Base-by-base conservation (phyloP, 2,329 filamentous ascomycete species). In the Hypoxylon sp. region DNA sequence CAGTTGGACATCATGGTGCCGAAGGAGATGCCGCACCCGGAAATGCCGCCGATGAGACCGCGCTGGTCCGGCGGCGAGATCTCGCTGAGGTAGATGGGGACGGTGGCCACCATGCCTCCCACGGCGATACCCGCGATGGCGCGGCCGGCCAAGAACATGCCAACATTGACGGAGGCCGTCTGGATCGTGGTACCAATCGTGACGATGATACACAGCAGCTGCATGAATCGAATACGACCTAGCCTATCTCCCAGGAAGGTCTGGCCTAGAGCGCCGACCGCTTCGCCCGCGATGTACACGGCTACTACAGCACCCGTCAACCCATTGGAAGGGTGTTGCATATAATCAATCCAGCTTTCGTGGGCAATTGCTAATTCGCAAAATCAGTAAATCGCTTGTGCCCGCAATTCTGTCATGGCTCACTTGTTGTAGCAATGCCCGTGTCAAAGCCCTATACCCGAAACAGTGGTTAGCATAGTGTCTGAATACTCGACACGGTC, bases 251-350 rank as follows among this genome's bases (percentile, higher is more conserved):
- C 86, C 16, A 87, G 74, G 4, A 81, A 78, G 2, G 83, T 87
- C 70, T 88, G 86, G 0, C 77, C 77, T 6, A 86, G 64, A 14
- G 85, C 84, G 1, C 86, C 86, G 4, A 83, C 74, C 11, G 84
- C 84, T 73, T 89, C 86, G 26, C 86, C 86, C 4, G 85, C 85
- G 63, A 88, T 86, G 69, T 88, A 88, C 2, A 87, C 82, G 4
- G 85, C 80, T 2, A 87, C 85, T 1, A 87, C 85, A 77, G 74
- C 73, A 11, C 86, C 86, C 1, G 84, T 87, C 14, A 87, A 73
- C 3, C 81, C 84, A 67, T 84, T 79, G 2, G 83, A 85, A 2
- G 86, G 86, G 50, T 85, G 72, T 11, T 79, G 58, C 85, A 88
- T 88, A 73, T 88, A 88, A 44, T 84, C 79, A 45, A 85, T 82